phyloP scores from a whole-genome alignment of 1,139 yeast genomes.

The Nakaseomyces uthaithaninus region DNA sequence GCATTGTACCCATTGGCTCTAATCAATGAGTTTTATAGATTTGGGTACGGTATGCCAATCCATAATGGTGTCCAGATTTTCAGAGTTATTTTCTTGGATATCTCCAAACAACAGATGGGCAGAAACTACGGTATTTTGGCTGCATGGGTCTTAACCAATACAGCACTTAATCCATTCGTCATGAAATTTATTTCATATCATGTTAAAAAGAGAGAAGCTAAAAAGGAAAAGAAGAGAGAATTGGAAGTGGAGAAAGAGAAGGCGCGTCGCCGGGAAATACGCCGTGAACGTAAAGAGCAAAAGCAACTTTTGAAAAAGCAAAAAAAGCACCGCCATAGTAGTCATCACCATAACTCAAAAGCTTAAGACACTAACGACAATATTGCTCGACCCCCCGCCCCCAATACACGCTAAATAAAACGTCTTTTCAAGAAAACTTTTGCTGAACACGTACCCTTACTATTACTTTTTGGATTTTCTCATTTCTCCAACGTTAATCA shows the following conservation, averaged over 20 bases:
- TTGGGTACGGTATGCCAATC: constrained; percentile 61
- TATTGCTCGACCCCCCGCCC: too few species aligned
- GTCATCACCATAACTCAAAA: neutral
- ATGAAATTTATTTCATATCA: constrained; percentile 32
- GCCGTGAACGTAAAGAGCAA: constrained; percentile 2
- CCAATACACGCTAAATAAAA: too few species aligned
- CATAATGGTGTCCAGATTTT: constrained; percentile 49
- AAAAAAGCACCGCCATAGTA: neutral
- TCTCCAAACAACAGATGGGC: constrained; percentile 51
- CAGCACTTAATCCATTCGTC: constrained; percentile 40
- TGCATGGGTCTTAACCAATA: constrained; percentile 51
- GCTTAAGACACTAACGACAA: too few species aligned
- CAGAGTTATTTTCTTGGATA: constrained; percentile 49
- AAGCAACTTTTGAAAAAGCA: neutral
- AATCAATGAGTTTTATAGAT: constrained; percentile 45
- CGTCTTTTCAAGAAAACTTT: too few species aligned
- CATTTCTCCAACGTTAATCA: too few species aligned
- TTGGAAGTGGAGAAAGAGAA: neutral
- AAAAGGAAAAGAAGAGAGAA: neutral
- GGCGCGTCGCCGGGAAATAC: constrained; percentile 4
- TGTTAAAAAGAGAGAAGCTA: constrained; percentile 2
- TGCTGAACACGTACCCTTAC: too few species aligned
- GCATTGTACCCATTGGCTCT: constrained; percentile 49
- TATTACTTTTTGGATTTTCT: too few species aligned
- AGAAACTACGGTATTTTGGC: constrained; percentile 49